Base-by-base conservation (phyloP, 768 basidiomycete species). In the Coprinopsis marcescibilis region DNA sequence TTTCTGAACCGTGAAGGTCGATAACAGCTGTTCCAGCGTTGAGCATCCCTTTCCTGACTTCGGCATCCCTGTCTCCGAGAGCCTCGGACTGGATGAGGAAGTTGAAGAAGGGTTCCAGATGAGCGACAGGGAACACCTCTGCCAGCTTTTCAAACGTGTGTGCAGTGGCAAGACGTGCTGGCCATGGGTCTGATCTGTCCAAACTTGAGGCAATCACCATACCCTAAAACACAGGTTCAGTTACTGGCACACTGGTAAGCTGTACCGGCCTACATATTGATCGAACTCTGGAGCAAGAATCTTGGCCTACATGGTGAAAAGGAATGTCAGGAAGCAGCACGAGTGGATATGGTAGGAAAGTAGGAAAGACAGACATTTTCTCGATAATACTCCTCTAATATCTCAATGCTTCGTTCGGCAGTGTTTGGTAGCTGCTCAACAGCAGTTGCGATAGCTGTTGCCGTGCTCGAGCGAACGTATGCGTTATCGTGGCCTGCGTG, bases 261-360 rank as follows among this genome's bases (percentile, higher is more conserved):
- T 25, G 41, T 15, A 30, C 5, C n/a, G 1, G 67, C 85, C 37
- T 45, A 92, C 91, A 64, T 87, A 99, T 76, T 85, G 70, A 61
- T 98, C 96, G 57, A 89, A 97, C 62, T 96, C 90, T 0, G 94
- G 93, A 3, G 84, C 83, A 3, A 95, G 75, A 30, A 89, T 75
- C 62, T 85, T 92, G 2, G 91, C 89, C 86, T n/a, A n/a, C n/a
- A n/a, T n/a, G n/a, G n/a, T n/a, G n/a, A n/a, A n/a, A n/a, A n/a
- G n/a, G n/a, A n/a, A n/a, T n/a, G n/a, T n/a, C n/a, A n/a, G n/a
- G n/a, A n/a, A n/a, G n/a, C n/a, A n/a, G n/a, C n/a, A n/a, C n/a
- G n/a, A n/a, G n/a, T n/a, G n/a, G n/a, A n/a, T n/a, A 8, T 32
- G 8, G 10, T 32, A 32, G 30, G 10, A 32, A n/a, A 32, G 30